Percentiles rank a stretch among this genome's conserved stretches.
Evolutionary conservation across 441 rosid species (phyloP).

Genomic region (Flueggea neowawraea): DNA sequence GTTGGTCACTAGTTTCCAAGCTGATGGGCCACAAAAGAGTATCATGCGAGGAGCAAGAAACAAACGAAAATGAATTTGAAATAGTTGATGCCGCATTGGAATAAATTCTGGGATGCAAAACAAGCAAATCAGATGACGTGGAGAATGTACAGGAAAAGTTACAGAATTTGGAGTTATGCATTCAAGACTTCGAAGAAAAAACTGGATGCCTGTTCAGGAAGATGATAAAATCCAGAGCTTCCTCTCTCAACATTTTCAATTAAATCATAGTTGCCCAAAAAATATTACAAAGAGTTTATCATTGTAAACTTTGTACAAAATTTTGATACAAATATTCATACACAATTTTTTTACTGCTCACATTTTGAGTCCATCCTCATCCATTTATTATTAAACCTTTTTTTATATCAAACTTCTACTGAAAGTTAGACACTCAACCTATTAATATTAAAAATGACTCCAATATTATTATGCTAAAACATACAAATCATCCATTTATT

Average conservation of each 20-base stretch:
- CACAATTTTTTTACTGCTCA: no score
- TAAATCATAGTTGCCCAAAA: not conserved
- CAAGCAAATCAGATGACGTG: slow-evolving; percentile 16
- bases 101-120: slow-evolving; percentile 4
- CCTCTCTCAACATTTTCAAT: slow-evolving; percentile 32
- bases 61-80: slow-evolving; percentile 18
- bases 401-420: no score
- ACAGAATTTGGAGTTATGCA: slow-evolving; percentile 23
- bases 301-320: no score
- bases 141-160: slow-evolving; percentile 18
- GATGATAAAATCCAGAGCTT: slow-evolving; percentile 38
- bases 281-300: no score
- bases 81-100: slow-evolving; percentile 17
- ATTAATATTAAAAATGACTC: no score
- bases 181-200: slow-evolving; percentile 34
- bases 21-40: slow-evolving; percentile 18
- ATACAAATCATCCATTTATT: no score
- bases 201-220: slow-evolving; percentile 26
- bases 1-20: slow-evolving; percentile 30
- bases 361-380: no score
- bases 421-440: no score
- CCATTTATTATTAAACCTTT: no score
- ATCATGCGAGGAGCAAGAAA: slow-evolving; percentile 8
- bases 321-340: no score
- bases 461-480: no score